These are phyloP conservation scores for Phialophora macrospora DNA, from an alignment of 2,329 filamentous ascomycete species.

Conservation along the genomic window DNA sequence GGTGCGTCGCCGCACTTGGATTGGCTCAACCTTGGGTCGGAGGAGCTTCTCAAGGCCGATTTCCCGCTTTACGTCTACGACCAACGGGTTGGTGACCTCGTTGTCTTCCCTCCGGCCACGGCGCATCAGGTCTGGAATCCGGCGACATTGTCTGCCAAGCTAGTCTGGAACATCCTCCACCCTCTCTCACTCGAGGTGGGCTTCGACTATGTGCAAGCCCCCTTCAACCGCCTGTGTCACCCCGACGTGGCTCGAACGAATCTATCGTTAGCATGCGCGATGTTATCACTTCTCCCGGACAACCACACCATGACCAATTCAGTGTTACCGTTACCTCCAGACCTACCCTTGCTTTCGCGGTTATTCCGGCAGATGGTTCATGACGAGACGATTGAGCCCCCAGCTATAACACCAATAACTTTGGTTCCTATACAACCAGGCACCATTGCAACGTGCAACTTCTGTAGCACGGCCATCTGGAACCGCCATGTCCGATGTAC, in stretches of 20 bases:
- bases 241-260: constrained; percentile 44
- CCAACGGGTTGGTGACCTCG: constrained; percentile 45
- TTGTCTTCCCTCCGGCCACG: constrained; percentile 46
- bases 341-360: constrained; percentile 41
- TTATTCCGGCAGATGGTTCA: constrained; percentile 44
- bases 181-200: constrained; percentile 44
- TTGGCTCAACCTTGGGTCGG: constrained; percentile 43
- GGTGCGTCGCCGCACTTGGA: constrained; percentile 46
- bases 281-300: constrained; percentile 42
- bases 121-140: constrained; percentile 48
- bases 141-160: constrained; percentile 44
- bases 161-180: constrained; percentile 48
- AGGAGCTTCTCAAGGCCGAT: constrained; percentile 43
- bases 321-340: constrained; percentile 38
- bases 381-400: constrained; percentile 42
- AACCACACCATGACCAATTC: constrained; percentile 29
- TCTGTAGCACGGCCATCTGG: constrained; percentile 48
- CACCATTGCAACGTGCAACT: constrained; percentile 46
- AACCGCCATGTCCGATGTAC: constrained; percentile 48
- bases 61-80: constrained; percentile 47
- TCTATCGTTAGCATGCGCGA: constrained; percentile 42
- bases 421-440: constrained; percentile 42
- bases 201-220: constrained; percentile 45
- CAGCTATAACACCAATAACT: constrained; percentile 38
- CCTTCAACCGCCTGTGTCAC: constrained; percentile 45